phyloP scores from a whole-genome alignment of 2,329 filamentous ascomycete species.

The Samsoniella hepiali region DNA sequence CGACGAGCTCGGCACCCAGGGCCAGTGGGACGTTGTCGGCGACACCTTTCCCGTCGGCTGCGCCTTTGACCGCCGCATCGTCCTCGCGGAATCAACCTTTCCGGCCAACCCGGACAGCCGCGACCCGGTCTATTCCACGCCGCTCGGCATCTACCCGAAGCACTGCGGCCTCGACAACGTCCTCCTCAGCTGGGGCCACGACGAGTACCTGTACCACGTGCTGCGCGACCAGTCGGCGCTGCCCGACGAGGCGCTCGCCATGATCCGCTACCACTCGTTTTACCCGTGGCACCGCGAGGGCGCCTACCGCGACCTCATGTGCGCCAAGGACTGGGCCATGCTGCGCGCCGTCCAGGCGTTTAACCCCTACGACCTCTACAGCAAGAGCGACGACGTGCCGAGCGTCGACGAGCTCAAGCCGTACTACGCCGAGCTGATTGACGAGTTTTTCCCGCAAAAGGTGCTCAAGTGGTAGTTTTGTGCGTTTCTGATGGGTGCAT shows the following conservation, averaged over 20 bases:
- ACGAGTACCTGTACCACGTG: conserved; percentile 84
- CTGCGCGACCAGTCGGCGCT: conserved; percentile 78
- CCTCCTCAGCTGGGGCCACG: conserved; percentile 88
- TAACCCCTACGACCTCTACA: conserved; percentile 89
- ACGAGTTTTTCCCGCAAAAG: conserved; percentile 41
- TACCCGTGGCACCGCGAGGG: conserved; percentile 87
- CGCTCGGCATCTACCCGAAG: conserved; percentile 74
- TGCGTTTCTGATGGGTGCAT: neutral
- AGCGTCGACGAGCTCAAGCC: conserved; percentile 71
- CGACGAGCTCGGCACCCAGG: conserved; percentile 60
- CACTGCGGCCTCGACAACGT: conserved; percentile 82
- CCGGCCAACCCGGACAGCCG: conserved; percentile 68
- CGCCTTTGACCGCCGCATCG: conserved; percentile 70
- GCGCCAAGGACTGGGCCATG: conserved; percentile 75
- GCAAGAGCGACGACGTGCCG: conserved; percentile 81
- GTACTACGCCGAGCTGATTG: conserved; percentile 43
- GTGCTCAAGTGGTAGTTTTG: conserved; percentile 37
- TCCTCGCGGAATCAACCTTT: conserved; percentile 74
- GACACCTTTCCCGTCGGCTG: conserved; percentile 80
- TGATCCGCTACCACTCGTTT: conserved; percentile 92
- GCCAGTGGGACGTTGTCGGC: conserved; percentile 92
- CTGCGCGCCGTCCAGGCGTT: conserved; percentile 78
- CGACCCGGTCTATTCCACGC: conserved; percentile 70
- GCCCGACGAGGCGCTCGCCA: conserved; percentile 78
- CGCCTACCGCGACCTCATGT: conserved; percentile 80